Evolutionary conservation across 2,329 filamentous ascomycete genomes (phyloP), one percentile per base, ranked within the genome.

Genomic region (Capronia americana): DNA sequence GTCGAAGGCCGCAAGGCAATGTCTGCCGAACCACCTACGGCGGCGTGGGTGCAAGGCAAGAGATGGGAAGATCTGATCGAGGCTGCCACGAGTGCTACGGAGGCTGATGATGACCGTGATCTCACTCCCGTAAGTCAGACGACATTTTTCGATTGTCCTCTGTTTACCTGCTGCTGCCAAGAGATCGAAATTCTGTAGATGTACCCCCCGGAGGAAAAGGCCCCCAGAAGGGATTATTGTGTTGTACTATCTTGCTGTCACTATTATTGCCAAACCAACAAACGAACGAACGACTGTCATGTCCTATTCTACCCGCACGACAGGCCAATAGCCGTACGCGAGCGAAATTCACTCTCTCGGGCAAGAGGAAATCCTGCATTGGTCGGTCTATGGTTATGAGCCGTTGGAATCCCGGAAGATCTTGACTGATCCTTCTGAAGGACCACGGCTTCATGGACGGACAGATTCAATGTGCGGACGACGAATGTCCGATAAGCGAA

Each of bases 21-120:
- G 71, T 96, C 92, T 17, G 92, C 92, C 50, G 94, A 97, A 78
- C 93, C 93, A 26, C 87, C 90, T 64, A 88, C 87, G 23, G 90
- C 91, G 66, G 91, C 85, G 20, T 87, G 85, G 73, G 82, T 86
- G 57, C 88, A 91, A 79, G 93, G 92, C 71, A 96, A 95, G 81
- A 86, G 94, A 74, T 98, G 94, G 95, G 92, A 97, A 79, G 94
- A 98, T 78, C 84, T 98, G 67, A 96, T 98, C 71, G 93, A 97
- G 79, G 94, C 94, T 60, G 94, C 92, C 62, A 93, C 94, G 34
- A 97, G 92, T 68, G 93, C 93, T 30, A 69, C 69, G 17, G 93
- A 96, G 80, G 94, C 90, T 74, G 86, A 95, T 75, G 92, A 96
- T 77, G 93, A 93, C 71, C 82, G 86, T 75, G 93, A 97, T 78